A percentile compares a stretch with the other conserved stretches of the same genome.
These are phyloP conservation scores for Apostasia shenzhenica DNA, from an alignment of 106 monocot genomes.

Conservation along the genomic window DNA sequence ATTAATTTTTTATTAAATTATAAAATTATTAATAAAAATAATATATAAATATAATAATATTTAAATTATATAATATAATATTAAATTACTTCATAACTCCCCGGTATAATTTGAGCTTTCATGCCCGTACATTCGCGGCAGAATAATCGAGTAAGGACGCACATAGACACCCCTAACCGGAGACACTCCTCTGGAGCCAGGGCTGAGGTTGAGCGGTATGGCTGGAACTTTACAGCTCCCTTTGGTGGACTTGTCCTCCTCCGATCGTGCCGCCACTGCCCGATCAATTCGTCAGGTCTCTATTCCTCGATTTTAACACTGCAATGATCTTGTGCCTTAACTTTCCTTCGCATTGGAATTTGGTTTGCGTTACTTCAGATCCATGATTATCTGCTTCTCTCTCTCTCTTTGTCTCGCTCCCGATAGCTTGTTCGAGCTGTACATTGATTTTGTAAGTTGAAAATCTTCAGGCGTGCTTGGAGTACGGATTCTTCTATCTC, in stretches of 20 bases:
- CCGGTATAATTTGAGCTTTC: too few species aligned
- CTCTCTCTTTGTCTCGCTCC: neutral
- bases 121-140: too few species aligned
- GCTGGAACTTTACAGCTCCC: slow-evolving; percentile 32
- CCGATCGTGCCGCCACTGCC: slow-evolving; percentile 45
- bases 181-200: too few species aligned
- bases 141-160: too few species aligned
- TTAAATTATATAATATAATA: too few species aligned
- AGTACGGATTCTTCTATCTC: slow-evolving; percentile 91
- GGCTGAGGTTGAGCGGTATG: neutral
- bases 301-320: neutral
- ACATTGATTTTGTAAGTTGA: neutral
- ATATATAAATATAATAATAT: too few species aligned
- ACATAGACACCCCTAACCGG: too few species aligned
- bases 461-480: slow-evolving; percentile 69
- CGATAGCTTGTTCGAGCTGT: too few species aligned
- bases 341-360: too few species aligned
- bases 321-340: neutral
- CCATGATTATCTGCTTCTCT: neutral
- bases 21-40: too few species aligned
- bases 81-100: too few species aligned
- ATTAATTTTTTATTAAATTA: too few species aligned
- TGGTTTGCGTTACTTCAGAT: neutral
- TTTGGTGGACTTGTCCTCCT: slow-evolving; percentile 51
- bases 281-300: slow-evolving; percentile 50